Percentiles rank a stretch among this genome's conserved stretches.
These are phyloP conservation scores for Paramarasmius palmivorus DNA, from an alignment of 1,284 basidiomycete species.

Conservation along the genomic window DNA sequence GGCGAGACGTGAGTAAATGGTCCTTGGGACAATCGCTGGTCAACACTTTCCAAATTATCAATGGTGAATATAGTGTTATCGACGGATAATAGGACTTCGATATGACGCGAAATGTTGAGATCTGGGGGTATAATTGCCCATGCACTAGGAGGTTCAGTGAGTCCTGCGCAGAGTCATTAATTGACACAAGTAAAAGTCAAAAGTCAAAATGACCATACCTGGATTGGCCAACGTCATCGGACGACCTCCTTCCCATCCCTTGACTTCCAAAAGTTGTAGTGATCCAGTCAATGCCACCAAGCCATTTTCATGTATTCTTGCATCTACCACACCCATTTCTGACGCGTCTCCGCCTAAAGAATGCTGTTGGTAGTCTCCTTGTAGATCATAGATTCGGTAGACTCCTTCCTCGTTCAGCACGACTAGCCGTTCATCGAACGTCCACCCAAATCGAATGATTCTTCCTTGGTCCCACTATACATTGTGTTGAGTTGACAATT, in stretches of 20 bases:
- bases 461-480: constrained; percentile 81
- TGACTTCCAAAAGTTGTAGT: constrained; percentile 80
- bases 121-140: constrained; percentile 91
- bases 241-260: constrained; percentile 79
- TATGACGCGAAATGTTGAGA: constrained; percentile 81
- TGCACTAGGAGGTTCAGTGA: constrained; percentile 75
- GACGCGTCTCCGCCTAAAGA: constrained; percentile 84
- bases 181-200: neutral
- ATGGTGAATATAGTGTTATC: constrained; percentile 78
- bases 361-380: constrained; percentile 82
- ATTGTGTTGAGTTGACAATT: too few species aligned
- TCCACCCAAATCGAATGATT: constrained; percentile 85
- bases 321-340: constrained; percentile 86
- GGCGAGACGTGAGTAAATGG: constrained; percentile 88
- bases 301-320: constrained; percentile 83
- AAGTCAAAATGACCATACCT: constrained; percentile 45
- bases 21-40: constrained; percentile 87
- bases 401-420: constrained; percentile 91
- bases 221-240: constrained; percentile 68
- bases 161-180: constrained; percentile 38
- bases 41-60: constrained; percentile 83
- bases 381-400: constrained; percentile 89
- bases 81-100: constrained; percentile 82
- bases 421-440: constrained; percentile 76
- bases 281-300: constrained; percentile 85